Conservation (phyloP, 2,329 filamentous ascomycete genomes). For the Hypocrella siamensis region DNA sequence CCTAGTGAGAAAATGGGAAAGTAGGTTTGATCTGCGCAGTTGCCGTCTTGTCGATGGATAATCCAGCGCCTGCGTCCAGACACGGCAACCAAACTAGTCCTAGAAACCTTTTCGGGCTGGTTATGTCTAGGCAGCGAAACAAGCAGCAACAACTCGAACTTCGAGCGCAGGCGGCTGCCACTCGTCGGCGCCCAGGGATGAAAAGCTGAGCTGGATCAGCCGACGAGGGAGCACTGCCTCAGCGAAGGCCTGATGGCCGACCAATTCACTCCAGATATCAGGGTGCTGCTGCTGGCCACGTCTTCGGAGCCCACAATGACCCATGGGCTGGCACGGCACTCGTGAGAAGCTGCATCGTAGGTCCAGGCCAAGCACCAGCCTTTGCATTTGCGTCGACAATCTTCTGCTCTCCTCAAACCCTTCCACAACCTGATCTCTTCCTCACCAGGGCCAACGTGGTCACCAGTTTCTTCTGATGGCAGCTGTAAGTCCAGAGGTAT, state of each 20-base stretch:
- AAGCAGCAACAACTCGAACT: too few species aligned
- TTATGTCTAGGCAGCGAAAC: too few species aligned
- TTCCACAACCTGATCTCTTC: constrained; percentile 22
- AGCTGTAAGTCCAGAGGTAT: constrained; percentile 20
- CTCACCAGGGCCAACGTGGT: constrained; percentile 35
- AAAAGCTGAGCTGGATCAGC: background rate
- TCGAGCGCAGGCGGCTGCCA: too few species aligned
- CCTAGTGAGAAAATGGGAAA: too few species aligned
- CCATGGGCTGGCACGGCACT: constrained; percentile 33
- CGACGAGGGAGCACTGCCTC: constrained; percentile 1
- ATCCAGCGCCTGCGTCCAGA: too few species aligned
- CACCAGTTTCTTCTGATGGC: constrained; percentile 17
- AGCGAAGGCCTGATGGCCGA: constrained; percentile 11
- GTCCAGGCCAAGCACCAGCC: constrained; percentile 34
- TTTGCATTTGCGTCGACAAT: constrained; percentile 27
- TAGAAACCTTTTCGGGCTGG: too few species aligned
- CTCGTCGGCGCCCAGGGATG: background rate
- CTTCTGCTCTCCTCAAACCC: constrained; percentile 21
- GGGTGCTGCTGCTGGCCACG: background rate
- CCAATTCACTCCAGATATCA: constrained; percentile 17
- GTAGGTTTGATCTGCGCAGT: too few species aligned
- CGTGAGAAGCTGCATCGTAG: constrained; percentile 22
- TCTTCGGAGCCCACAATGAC: constrained; percentile 24
- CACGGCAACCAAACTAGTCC: too few species aligned
- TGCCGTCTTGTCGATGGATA: too few species aligned